Evolutionary conservation across 495 filamentous ascomycete genomes (phyloP).

Genomic region (Podospora sp.): DNA sequence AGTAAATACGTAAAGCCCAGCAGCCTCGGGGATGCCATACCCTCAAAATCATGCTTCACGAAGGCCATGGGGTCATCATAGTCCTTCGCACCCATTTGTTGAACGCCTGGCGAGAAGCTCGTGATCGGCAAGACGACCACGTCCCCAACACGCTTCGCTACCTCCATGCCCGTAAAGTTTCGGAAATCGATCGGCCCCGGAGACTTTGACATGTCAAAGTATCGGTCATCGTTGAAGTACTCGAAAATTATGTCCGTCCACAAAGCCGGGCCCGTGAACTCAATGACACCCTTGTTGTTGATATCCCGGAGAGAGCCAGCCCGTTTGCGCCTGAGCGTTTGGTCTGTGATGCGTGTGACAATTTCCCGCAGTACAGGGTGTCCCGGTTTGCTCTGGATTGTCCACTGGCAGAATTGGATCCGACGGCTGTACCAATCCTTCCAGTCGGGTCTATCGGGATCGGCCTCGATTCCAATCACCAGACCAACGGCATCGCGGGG

Average conservation of each 20-base stretch:
- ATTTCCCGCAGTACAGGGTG: constrained; percentile 90
- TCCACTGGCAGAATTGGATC: constrained; percentile 99
- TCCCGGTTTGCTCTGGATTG: constrained; percentile 92
- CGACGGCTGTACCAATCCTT: constrained; percentile 91
- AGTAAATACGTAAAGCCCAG: not conserved
- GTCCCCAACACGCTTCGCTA: constrained; percentile 84
- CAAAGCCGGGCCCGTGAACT: constrained; percentile 91
- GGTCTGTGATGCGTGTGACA: constrained; percentile 80
- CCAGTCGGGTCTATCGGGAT: constrained; percentile 93
- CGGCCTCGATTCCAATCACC: constrained; percentile 93
- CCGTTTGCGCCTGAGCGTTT: constrained; percentile 75
- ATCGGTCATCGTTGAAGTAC: constrained; percentile 90
- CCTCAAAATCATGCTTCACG: constrained; percentile 96
- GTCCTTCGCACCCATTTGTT: constrained; percentile 91
- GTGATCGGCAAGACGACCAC: constrained; percentile 94
- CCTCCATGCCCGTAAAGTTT: constrained; percentile 86
- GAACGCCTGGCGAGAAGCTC: constrained; percentile 92
- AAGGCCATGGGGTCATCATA: constrained; percentile 95
- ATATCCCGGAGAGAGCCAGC: constrained; percentile 64
- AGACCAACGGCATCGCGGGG: constrained; percentile 77
- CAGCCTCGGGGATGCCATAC: constrained; percentile 46
- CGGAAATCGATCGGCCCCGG: constrained; percentile 77
- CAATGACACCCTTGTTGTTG: constrained; percentile 80
- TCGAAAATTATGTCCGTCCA: constrained; percentile 94
- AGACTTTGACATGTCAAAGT: constrained; percentile 77